phyloP scores from a whole-genome alignment of 2,329 filamentous ascomycete species.

The Dendrostoma leiphaemia region DNA sequence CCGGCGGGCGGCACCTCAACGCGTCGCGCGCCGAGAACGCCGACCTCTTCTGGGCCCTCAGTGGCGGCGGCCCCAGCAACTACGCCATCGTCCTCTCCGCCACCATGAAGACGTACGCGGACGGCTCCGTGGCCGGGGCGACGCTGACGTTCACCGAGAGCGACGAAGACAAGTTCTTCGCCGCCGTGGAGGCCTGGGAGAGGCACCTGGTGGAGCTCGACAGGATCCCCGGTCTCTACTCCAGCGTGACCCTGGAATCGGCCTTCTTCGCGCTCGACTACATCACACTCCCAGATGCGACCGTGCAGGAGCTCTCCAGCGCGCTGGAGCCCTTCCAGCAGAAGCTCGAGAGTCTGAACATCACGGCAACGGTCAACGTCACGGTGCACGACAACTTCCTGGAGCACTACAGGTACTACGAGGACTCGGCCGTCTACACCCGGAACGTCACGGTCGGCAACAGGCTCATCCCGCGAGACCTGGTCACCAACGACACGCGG shows the following conservation, averaged over 20 bases:
- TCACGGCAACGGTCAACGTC: conserved; percentile 24
- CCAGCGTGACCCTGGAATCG: conserved; percentile 20
- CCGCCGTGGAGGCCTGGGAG: conserved; percentile 21
- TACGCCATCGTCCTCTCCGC: conserved; percentile 31
- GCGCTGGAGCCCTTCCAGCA: conserved; percentile 31
- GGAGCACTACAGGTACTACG: conserved; percentile 33
- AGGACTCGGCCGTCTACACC: conserved; percentile 30
- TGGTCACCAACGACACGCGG: conserved; percentile 9
- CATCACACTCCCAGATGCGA: neutral
- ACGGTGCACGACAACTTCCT: conserved; percentile 26
- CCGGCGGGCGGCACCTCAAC: conserved; percentile 41
- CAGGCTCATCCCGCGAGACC: conserved; percentile 31
- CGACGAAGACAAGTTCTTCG: conserved; percentile 18
- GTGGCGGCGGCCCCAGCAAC: conserved; percentile 45
- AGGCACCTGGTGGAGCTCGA: conserved; percentile 20
- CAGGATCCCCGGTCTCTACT: conserved; percentile 25
- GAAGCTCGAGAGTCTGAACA: conserved; percentile 23
- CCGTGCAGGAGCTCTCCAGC: conserved; percentile 10
- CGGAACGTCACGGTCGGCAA: conserved; percentile 32
- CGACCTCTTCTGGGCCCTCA: conserved; percentile 57
- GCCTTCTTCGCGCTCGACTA: neutral
- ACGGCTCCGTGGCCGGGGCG: conserved; percentile 18
- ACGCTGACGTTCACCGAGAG: conserved; percentile 14
- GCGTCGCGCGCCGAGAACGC: conserved; percentile 43
- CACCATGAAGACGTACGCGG: conserved; percentile 22